A percentile compares a stretch with the other conserved stretches of the same genome.
These are phyloP conservation scores for Hypoxylon rubiginosum DNA, from an alignment of 2,329 filamentous ascomycete genomes.

Conservation along the genomic window DNA sequence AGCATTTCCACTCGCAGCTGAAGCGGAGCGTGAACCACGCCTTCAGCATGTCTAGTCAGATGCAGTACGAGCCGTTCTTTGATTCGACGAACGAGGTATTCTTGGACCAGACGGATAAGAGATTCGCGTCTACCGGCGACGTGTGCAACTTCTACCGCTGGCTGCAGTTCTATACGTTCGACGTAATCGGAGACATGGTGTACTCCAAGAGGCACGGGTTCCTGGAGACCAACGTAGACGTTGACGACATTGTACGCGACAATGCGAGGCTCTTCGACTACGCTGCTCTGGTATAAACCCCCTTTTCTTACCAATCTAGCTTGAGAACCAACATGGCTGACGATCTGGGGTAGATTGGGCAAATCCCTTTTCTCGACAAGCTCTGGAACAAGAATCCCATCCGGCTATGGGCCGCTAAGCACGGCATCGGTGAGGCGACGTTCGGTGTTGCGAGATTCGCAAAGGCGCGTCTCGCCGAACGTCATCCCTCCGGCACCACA, in stretches of 20 bases:
- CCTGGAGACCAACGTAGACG: slow-evolving; percentile 25
- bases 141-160: slow-evolving; percentile 28
- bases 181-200: slow-evolving; percentile 30
- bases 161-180: slow-evolving; percentile 36
- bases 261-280: slow-evolving; percentile 30
- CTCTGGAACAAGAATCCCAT: slow-evolving; percentile 33
- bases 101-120: slow-evolving; percentile 21
- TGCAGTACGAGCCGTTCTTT: slow-evolving; percentile 32
- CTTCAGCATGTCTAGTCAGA: slow-evolving; percentile 27
- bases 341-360: slow-evolving; percentile 17
- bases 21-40: slow-evolving; percentile 27
- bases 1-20: slow-evolving; percentile 29
- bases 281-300: slow-evolving; percentile 16
- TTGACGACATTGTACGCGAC: slow-evolving; percentile 30
- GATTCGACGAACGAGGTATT: slow-evolving; percentile 30
- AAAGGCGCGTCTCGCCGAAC: slow-evolving; percentile 20
- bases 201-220: slow-evolving; percentile 33
- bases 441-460: slow-evolving; percentile 29
- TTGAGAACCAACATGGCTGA: not conserved
- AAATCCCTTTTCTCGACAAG: slow-evolving; percentile 29
- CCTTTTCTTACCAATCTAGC: too few species aligned
- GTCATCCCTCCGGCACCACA: slow-evolving; percentile 13
- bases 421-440: slow-evolving; percentile 28
- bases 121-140: slow-evolving; percentile 18
- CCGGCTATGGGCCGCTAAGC: slow-evolving; percentile 24